A percentile compares a stretch with the other conserved stretches of the same genome.
Evolutionary conservation across 2,329 filamentous ascomycete genomes (phyloP).

Genomic region (Fusarium siculi): DNA sequence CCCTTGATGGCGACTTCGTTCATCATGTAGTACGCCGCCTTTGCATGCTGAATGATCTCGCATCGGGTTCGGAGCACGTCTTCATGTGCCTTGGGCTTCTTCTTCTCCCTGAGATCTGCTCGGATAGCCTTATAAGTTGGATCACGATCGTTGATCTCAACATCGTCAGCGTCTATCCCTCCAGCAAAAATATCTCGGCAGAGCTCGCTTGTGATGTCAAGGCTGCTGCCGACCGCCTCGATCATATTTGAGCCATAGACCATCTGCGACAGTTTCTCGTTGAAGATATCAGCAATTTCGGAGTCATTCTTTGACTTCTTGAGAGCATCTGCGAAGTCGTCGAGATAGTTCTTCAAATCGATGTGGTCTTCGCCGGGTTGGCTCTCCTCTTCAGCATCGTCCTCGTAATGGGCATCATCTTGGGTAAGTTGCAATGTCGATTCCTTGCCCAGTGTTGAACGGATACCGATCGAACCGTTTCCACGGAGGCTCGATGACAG

Average conservation of each 20-base stretch:
- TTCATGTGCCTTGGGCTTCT: too few relatives aligned
- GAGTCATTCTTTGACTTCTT: not conserved
- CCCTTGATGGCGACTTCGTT: not conserved
- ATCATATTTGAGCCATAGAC: not conserved
- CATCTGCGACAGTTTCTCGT: not conserved
- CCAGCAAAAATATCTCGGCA: not conserved
- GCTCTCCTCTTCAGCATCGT: not conserved
- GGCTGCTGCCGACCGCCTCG: not conserved
- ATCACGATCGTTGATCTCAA: fast-evolving
- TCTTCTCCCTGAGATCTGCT: fast-evolving
- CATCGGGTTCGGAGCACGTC: fast-evolving
- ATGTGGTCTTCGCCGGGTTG: not conserved
- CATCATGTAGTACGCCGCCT: fast-evolving
- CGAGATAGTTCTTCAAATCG: not conserved
- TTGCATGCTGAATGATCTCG: fast-evolving
- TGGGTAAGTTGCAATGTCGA: not conserved
- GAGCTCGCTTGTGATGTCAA: not conserved
- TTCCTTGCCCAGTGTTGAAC: not conserved
- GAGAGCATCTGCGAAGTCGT: not conserved
- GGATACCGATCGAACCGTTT: not conserved
- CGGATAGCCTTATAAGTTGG: fast-evolving
- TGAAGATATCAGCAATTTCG: fast-evolving
- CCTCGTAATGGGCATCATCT: not conserved
- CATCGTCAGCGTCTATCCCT: fast-evolving
- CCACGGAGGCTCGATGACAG: fast-evolving